Base-by-base conservation (phyloP, 2,329 filamentous ascomycete species). In the Cladosporium cucumerinum region DNA sequence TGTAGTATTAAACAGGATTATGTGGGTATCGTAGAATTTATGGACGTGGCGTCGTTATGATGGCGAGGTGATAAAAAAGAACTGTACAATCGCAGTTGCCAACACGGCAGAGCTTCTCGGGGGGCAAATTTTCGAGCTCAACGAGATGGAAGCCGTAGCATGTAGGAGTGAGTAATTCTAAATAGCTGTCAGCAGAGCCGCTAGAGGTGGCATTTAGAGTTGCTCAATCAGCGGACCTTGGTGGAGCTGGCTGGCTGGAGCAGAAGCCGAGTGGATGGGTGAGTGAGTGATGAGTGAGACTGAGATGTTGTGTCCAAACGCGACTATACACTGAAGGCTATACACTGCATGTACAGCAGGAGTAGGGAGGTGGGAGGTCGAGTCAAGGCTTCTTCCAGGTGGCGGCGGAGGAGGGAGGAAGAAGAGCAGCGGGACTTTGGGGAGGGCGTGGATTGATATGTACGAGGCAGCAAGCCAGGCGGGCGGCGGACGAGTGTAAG, bases 1-100 rank as follows among this genome's bases (percentile, higher is more conserved):
- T 69, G 69, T 66, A 69, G 70, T 68, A 72, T 72, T 72, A 69
- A 68, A 68, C 67, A 69, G 64, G 69, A 66, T 64, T 72, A 70
- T 72, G 72, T 70, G 67, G 67, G 65, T 65, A 66, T 69, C 66
- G 60, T 64, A 63, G 65, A 66, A 68, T 69, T 68, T 70, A 46
- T 68, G 65, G 68, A 67, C 64, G 64, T 64, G 63, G 65, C 58
- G 68, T 66, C 66, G 69, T 72, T 23, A 61, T 49, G 54, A 64
- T 34, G 32, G 32, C 32, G 34, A 66, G 43, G 63, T 12, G 49
- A 30, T 46, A 16, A 46, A 48, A 61, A n/a, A 54, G 11, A 54
- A 39, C 49, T 65, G 63, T 63, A 67, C 57, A 61, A 25, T 25
- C 43, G 55, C 34, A 25, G 48, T 54, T 16, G 55, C 18, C 11